Percentiles rank a stretch among this genome's conserved stretches.
Evolutionary conservation across 176 grass and related monocot genomes (phyloP).

Genomic region (Elymus sibiricus): DNA sequence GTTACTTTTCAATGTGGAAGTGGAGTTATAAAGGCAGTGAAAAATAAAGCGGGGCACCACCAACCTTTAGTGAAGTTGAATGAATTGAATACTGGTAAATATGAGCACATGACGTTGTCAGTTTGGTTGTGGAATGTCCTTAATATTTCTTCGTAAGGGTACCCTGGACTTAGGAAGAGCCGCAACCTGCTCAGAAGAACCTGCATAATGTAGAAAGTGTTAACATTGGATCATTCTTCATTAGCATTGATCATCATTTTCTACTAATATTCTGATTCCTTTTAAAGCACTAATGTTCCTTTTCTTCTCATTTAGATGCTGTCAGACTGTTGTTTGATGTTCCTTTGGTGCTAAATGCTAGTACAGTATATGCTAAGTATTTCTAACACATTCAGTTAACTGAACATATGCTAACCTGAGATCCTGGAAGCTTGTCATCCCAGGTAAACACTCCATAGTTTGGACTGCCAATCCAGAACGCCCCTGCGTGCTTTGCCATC

Average conservation of each 20-base stretch:
- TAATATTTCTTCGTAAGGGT: constrained; percentile 94
- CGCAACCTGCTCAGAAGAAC: constrained; percentile 89
- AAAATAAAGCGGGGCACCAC: constrained; percentile 7
- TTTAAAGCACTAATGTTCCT: not conserved
- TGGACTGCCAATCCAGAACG: constrained; percentile 65
- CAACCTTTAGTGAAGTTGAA: constrained; percentile 95
- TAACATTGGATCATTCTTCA: constrained; percentile 11
- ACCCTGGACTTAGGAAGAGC: constrained; percentile 85
- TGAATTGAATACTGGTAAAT: constrained; percentile 59
- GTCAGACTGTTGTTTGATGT: not conserved
- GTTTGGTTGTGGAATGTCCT: constrained; percentile 93
- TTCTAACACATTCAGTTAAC: not conserved
- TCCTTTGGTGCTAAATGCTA: constrained; percentile 15
- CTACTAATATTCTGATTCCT: not conserved
- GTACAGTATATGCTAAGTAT: too few species aligned
- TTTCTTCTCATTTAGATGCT: constrained; percentile 1
- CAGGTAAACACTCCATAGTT: constrained; percentile 92
- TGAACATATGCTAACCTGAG: constrained; percentile 53
- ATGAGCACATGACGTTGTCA: constrained; percentile 84
- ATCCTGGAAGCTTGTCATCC: constrained; percentile 91
- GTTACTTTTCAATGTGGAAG: constrained; percentile 15
- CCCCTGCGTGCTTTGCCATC: constrained; percentile 82
- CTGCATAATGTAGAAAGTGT: constrained; percentile 45
- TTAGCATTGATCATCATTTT: not conserved
- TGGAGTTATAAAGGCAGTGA: not conserved